Conservation (phyloP, 768 basidiomycete genomes). For the Suillus americanus region DNA sequence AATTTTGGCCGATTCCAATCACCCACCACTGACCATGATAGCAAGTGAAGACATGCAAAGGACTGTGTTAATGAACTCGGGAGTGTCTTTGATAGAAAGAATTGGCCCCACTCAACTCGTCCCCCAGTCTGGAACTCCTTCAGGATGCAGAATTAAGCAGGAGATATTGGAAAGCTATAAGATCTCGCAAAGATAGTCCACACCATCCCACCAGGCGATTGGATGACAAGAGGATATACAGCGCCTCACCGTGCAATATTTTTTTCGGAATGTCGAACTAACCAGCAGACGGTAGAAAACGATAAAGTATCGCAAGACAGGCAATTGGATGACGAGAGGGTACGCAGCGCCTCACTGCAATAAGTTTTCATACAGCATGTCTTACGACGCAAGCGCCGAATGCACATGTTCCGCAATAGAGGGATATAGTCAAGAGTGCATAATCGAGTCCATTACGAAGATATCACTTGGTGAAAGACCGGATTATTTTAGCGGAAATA, state of each 20-base stretch:
- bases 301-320: background rate
- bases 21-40: background rate
- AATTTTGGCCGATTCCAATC: background rate
- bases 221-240: background rate
- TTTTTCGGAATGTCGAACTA: background rate
- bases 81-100: background rate
- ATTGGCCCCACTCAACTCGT: background rate
- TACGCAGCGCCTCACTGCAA: background rate
- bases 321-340: background rate
- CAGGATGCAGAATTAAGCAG: background rate
- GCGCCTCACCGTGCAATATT: no score
- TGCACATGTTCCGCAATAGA: background rate
- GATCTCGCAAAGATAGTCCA: background rate
- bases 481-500: constrained; percentile 92
- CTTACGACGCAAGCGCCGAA: background rate
- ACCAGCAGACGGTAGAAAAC: background rate
- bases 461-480: constrained; percentile 78
- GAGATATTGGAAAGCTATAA: background rate
- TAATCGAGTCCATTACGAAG: constrained; percentile 9
- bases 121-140: background rate
- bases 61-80: background rate
- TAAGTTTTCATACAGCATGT: background rate
- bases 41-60: background rate
- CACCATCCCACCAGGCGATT: background rate
- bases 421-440: constrained; percentile 1